Percentiles rank a stretch among this genome's conserved stretches.
Conservation (phyloP, 139 green algal species). For the Closterium sp. region DNA sequence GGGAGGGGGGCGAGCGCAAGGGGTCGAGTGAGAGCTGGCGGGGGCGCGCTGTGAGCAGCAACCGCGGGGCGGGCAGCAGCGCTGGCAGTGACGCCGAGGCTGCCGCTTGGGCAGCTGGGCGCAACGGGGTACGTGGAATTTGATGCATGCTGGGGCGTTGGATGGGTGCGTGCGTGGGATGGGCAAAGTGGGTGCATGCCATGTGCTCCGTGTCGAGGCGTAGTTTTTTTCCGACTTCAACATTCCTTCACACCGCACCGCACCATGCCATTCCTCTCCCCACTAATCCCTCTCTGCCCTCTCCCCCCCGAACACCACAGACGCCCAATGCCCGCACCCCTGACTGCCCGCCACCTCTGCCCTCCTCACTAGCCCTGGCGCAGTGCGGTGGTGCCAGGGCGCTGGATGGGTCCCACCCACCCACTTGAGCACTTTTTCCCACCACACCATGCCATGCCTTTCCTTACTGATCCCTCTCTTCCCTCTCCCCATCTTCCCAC, state of each 20-base stretch:
- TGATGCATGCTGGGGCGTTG: too few relatives aligned
- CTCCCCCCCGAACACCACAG: background rate
- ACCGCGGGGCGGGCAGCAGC: background rate
- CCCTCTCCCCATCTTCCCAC: background rate
- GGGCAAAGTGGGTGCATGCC: too few relatives aligned
- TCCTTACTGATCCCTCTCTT: background rate
- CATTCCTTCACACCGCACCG: background rate
- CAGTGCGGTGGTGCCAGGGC: too few relatives aligned
- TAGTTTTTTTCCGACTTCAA: too few relatives aligned
- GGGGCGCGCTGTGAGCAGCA: background rate
- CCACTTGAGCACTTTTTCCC: background rate
- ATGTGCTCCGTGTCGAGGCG: too few relatives aligned
- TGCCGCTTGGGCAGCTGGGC: too few relatives aligned
- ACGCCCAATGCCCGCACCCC: too few relatives aligned
- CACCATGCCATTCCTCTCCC: background rate
- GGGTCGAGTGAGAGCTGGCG: background rate
- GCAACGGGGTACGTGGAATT: too few relatives aligned
- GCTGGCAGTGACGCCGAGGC: background rate
- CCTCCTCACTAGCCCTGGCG: too few relatives aligned
- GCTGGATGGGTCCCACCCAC: too few relatives aligned
- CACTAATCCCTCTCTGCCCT: background rate
- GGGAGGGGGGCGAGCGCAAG: background rate
- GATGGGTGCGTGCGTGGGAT: too few relatives aligned
- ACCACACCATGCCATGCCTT: background rate
- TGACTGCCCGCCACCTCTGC: too few relatives aligned